Evolutionary conservation across 2,329 filamentous ascomycete genomes (phyloP).

Genomic region (Colletotrichum sublineola): DNA sequence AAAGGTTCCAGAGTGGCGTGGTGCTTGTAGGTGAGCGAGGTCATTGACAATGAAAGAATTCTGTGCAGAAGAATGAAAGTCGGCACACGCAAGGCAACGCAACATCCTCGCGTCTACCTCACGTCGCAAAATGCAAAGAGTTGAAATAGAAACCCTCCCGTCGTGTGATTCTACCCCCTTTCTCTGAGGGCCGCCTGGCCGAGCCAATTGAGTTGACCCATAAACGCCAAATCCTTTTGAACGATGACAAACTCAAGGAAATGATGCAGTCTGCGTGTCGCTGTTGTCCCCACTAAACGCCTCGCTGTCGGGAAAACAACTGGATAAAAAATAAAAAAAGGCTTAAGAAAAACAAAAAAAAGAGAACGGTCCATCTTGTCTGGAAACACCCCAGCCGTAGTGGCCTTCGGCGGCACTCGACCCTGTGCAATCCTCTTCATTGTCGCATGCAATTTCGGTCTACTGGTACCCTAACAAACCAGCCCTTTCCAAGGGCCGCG

Average conservation of each 20-base stretch:
- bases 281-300: conserved; percentile 40
- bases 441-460: conserved; percentile 32
- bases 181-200: neutral
- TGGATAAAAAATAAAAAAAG: conserved; percentile 34
- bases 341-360: conserved; percentile 6
- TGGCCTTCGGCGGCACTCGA: conserved; percentile 9
- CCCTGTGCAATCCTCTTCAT: conserved; percentile 5
- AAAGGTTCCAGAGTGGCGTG: conserved; percentile 25
- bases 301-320: conserved; percentile 39
- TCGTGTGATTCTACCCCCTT: conserved; percentile 12
- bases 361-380: conserved; percentile 19
- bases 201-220: conserved; percentile 10
- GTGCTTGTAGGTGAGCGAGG: conserved; percentile 20
- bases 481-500: conserved; percentile 49
- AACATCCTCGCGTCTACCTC: conserved; percentile 18
- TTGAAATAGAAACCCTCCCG: conserved; percentile 16
- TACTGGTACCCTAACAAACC: conserved; percentile 29
- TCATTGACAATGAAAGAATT: conserved; percentile 5
- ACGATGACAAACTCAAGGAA: conserved; percentile 39
- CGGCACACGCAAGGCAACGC: conserved; percentile 21
- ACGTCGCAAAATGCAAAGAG: conserved; percentile 19
- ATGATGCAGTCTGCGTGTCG: conserved; percentile 42
- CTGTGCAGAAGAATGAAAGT: conserved; percentile 25
- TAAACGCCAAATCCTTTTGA: conserved; percentile 33
- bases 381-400: neutral